These are phyloP conservation scores for Mycena vulgaris DNA, from an alignment of 768 basidiomycete species.

Conservation along the genomic window DNA sequence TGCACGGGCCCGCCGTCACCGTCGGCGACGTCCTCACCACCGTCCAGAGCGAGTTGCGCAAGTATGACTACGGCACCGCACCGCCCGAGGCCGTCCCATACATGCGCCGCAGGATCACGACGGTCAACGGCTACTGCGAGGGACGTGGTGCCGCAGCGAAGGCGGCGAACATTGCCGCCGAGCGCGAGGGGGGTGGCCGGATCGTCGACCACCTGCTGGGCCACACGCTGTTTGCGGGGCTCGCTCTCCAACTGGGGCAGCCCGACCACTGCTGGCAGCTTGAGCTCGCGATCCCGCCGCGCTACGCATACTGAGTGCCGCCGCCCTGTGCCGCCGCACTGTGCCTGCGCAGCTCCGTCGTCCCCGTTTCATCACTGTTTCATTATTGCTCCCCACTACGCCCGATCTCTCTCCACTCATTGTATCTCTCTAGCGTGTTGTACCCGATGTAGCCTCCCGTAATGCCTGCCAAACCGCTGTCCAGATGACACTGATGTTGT, in stretches of 20 bases:
- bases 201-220: slow-evolving; percentile 28
- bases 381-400: no score
- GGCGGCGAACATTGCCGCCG: background rate
- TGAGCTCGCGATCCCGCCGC: slow-evolving; percentile 8
- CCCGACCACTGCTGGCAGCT: slow-evolving; percentile 27
- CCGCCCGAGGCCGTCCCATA: slow-evolving; percentile 16
- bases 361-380: no score
- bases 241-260: background rate
- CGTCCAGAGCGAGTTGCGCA: slow-evolving; percentile 21
- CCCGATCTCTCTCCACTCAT: no score
- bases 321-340: no score
- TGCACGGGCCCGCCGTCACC: background rate
- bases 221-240: slow-evolving; percentile 22
- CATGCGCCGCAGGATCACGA: slow-evolving; percentile 26
- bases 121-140: slow-evolving; percentile 23
- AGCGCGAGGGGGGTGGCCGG: slow-evolving; percentile 11
- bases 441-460: no score
- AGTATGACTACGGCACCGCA: slow-evolving; percentile 13
- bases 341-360: no score
- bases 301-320: no score
- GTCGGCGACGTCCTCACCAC: slow-evolving; percentile 33
- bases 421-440: no score
- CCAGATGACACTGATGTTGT: no score
- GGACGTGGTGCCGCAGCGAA: background rate
- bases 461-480: no score